Percentiles rank a stretch among this genome's conserved stretches.
phyloP scores from a whole-genome alignment of 1,284 basidiomycete species.

The Sphagnurus paluster region DNA sequence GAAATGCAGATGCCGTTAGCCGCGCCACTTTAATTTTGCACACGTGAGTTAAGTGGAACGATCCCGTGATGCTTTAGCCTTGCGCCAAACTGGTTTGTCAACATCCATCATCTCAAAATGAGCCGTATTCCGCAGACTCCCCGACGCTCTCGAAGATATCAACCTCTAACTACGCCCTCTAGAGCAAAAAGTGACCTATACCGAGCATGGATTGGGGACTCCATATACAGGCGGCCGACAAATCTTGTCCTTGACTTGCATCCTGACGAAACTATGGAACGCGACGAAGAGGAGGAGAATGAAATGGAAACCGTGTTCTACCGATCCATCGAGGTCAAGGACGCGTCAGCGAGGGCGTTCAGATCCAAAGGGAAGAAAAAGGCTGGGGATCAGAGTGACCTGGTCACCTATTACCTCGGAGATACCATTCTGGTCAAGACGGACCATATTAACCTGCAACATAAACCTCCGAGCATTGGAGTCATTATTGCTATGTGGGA shows the following conservation, averaged over 20 bases:
- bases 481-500: constrained; percentile 71
- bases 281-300: constrained; percentile 25
- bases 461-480: constrained; percentile 55
- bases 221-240: constrained; percentile 38
- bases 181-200: constrained; percentile 29
- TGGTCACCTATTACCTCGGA: constrained; percentile 49
- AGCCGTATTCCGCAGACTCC: constrained; percentile 27
- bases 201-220: constrained; percentile 42
- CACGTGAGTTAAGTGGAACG: too few species aligned
- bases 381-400: constrained; percentile 10
- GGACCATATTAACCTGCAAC: constrained; percentile 34
- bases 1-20: too few species aligned
- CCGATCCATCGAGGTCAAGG: constrained; percentile 36
- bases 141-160: constrained; percentile 55
- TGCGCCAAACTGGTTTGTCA: neutral
- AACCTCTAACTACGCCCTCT: constrained; percentile 46
- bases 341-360: constrained; percentile 23
- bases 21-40: too few species aligned
- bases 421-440: constrained; percentile 69
- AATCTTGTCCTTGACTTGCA: constrained; percentile 36
- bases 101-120: constrained; percentile 2
- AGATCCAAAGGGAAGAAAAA: constrained; percentile 23
- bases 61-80: neutral
- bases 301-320: constrained; percentile 42
- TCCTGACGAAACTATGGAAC: constrained; percentile 32